A percentile compares a stretch with the other conserved stretches of the same genome.
Conservation (phyloP, 345 rosid species). For the Carallia brachiata region DNA sequence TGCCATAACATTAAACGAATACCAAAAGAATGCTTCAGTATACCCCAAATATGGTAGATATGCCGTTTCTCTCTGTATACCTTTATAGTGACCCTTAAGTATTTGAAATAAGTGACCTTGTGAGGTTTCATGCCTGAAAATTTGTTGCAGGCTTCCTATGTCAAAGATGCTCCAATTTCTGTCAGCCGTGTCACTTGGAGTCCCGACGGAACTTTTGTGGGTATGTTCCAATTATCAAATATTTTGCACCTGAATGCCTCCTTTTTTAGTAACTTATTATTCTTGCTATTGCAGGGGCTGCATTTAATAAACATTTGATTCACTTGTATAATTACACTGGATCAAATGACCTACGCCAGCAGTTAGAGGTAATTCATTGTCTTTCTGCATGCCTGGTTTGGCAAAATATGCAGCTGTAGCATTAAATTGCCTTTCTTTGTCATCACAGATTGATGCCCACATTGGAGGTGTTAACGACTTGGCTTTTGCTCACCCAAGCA, state of each 20-base stretch:
- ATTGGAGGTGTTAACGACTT: constrained; percentile 81
- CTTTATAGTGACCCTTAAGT: background rate
- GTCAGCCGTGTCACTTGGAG: constrained; percentile 37
- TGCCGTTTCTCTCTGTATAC: background rate
- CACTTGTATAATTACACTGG: constrained; percentile 62
- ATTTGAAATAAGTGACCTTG: constrained; percentile 9
- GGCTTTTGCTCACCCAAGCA: constrained; percentile 84
- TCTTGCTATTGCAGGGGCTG: constrained; percentile 51
- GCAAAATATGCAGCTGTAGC: constrained; percentile 10
- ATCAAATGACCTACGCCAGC: constrained; percentile 56
- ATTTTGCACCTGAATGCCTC: constrained; percentile 1
- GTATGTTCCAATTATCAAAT: constrained; percentile 36
- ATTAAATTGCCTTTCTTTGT: constrained; percentile 20
- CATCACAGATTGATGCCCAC: constrained; percentile 77
- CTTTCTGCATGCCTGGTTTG: constrained; percentile 2
- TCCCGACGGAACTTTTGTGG: constrained; percentile 34
- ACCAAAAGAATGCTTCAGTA: background rate
- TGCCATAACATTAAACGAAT: background rate
- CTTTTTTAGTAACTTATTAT: constrained; percentile 19
- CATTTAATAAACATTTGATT: constrained; percentile 66
- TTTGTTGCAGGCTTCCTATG: constrained; percentile 26
- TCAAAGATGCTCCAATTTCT: constrained; percentile 27
- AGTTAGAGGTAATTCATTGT: constrained; percentile 46
- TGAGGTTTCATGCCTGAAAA: background rate
- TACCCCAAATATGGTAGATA: background rate